These are phyloP conservation scores for Ophiocordyceps camponoti-rufipedis DNA, from an alignment of 2,329 filamentous ascomycete species.

Conservation along the genomic window DNA sequence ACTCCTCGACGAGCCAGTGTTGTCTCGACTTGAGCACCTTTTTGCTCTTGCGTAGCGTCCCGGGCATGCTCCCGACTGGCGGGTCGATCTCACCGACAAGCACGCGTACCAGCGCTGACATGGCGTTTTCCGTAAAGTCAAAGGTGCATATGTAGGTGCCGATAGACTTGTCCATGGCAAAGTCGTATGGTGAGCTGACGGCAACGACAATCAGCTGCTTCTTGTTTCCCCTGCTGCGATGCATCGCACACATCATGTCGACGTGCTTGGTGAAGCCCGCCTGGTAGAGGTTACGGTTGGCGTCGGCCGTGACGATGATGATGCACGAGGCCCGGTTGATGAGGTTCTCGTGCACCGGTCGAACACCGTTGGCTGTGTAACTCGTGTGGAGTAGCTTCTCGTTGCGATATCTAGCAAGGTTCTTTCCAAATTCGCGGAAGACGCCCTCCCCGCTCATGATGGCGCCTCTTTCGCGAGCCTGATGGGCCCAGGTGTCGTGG, in stretches of 20 bases:
- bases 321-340: slow-evolving; percentile 79
- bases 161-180: slow-evolving; percentile 79
- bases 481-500: slow-evolving; percentile 38
- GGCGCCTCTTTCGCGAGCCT: slow-evolving; percentile 36
- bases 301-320: slow-evolving; percentile 82
- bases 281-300: slow-evolving; percentile 85
- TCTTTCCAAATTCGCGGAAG: slow-evolving; percentile 75
- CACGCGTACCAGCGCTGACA: slow-evolving; percentile 67
- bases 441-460: slow-evolving; percentile 88
- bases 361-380: slow-evolving; percentile 82
- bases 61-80: slow-evolving; percentile 41
- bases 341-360: slow-evolving; percentile 82
- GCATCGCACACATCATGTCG: slow-evolving; percentile 83
- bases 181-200: slow-evolving; percentile 91
- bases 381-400: slow-evolving; percentile 84
- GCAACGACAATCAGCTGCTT: slow-evolving; percentile 84
- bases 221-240: slow-evolving; percentile 58
- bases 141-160: slow-evolving; percentile 91
- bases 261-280: slow-evolving; percentile 92
- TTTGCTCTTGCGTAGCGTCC: slow-evolving; percentile 71
- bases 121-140: slow-evolving; percentile 85
- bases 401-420: slow-evolving; percentile 68
- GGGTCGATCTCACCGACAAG: slow-evolving; percentile 59
- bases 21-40: slow-evolving; percentile 79
- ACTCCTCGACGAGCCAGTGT: slow-evolving; percentile 86